Percentiles rank a stretch among this genome's conserved stretches.
Conservation (phyloP, 192 early-diverging fungal genomes). For the Podochytrium sp. region DNA sequence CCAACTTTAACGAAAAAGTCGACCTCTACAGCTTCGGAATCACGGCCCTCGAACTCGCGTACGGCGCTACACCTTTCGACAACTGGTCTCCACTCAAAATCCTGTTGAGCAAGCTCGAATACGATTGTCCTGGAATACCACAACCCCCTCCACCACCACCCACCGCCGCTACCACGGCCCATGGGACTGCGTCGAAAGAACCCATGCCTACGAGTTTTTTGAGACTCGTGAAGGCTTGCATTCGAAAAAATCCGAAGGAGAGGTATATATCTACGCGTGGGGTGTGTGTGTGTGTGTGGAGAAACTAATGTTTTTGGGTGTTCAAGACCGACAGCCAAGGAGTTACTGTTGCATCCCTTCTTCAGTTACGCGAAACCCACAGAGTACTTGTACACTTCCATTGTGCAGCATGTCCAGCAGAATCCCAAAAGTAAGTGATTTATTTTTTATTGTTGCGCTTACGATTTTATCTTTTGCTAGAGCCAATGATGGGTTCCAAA, state of each 20-base stretch:
- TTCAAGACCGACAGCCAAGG: constrained; percentile 35
- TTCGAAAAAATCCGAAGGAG: constrained; percentile 46
- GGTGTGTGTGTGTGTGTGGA: too few species aligned
- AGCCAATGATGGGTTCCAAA: too few species aligned
- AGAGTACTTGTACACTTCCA: not conserved
- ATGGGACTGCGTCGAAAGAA: constrained; percentile 33
- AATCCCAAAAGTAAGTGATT: constrained; percentile 16
- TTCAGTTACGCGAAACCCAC: constrained; percentile 36
- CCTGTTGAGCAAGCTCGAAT: constrained; percentile 53
- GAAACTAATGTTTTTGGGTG: not conserved
- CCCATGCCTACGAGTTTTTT: constrained; percentile 47
- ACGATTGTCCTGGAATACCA: constrained; percentile 55
- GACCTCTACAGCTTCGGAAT: constrained; percentile 67
- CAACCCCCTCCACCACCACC: too few species aligned
- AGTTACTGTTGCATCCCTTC: constrained; percentile 44
- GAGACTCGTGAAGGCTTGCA: constrained; percentile 41
- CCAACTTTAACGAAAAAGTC: constrained; percentile 51
- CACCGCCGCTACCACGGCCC: too few species aligned
- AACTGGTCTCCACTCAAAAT: constrained; percentile 51
- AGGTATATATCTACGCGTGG: constrained; percentile 23
- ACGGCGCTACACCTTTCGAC: constrained; percentile 58
- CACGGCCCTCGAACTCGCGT: constrained; percentile 62
- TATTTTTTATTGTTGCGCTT: not conserved
- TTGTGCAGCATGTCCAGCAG: constrained; percentile 15
- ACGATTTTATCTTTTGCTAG: not conserved